Evolutionary conservation across 169 alveolate species (phyloP).

Genomic region (Plasmodium sp.): DNA sequence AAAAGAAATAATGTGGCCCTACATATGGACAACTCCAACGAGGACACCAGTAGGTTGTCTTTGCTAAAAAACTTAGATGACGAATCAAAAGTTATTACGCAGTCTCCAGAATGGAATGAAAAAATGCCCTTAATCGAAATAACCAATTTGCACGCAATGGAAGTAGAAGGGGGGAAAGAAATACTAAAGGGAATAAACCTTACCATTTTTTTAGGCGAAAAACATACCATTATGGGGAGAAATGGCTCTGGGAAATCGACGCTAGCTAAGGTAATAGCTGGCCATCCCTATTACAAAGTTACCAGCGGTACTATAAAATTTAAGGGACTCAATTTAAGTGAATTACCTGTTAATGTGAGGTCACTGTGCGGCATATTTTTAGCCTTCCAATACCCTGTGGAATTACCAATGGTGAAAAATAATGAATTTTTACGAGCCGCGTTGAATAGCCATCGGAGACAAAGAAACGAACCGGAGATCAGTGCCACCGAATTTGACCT

Average conservation of each 20-base stretch:
- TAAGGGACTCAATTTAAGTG: conserved; percentile 78
- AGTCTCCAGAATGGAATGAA: conserved; percentile 62
- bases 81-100: conserved; percentile 31
- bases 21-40: conserved; percentile 44
- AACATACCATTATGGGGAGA: conserved; percentile 81
- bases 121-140: conserved; percentile 75
- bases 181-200: conserved; percentile 76
- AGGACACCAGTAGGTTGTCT: conserved; percentile 26
- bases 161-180: conserved; percentile 77
- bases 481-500: conserved; percentile 72
- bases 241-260: conserved; percentile 83
- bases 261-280: conserved; percentile 79
- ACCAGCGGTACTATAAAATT: conserved; percentile 72
- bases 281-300: conserved; percentile 78
- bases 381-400: conserved; percentile 83
- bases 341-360: conserved; percentile 77
- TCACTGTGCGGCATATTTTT: conserved; percentile 78
- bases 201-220: conserved; percentile 74
- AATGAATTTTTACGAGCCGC: conserved; percentile 78
- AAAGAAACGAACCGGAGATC: conserved; percentile 74
- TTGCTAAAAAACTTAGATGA: conserved; percentile 66
- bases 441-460: conserved; percentile 72
- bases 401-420: conserved; percentile 78
- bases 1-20: background rate
- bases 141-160: conserved; percentile 75